Base-by-base conservation (phyloP, 371 early-diverging fungal genomes). In the Lichtheimia corymbifera region DNA sequence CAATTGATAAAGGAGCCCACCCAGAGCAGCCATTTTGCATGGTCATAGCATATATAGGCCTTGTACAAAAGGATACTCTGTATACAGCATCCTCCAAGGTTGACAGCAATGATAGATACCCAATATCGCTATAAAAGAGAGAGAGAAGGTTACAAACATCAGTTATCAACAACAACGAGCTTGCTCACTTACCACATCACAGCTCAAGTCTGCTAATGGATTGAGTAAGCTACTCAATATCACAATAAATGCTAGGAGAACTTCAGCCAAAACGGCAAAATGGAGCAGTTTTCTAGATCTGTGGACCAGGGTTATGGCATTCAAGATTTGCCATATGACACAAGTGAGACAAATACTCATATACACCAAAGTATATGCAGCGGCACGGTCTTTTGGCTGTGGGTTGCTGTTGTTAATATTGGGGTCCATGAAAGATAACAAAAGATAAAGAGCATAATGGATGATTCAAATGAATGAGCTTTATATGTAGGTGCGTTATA, bases 41-140 rank as follows among this genome's bases (percentile, higher is more conserved):
- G 65, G 24, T 74, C 67, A 52, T 80, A 68, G 53, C 80, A 80
- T 28, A 80, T 66, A 27, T 70, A 80, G 2, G 80, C 80, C 43
- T 80, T 80, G 61, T 80, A 80, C 3, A 80, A 61, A 20, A 80
- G 59, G 22, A 80, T 77, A 0, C 66, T 63, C 50, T 80, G 80
- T 22, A 80, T 66, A 54, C 71, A 69, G 47, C 73, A 69, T 30
- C 80, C 77, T 15, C 70, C 77, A 3, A 80, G 51, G 35, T 76
- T 73, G 18, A 80, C 70, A n/a, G 62, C n/a, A 28, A 74, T 62
- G 40, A 80, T 80, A 17, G 80, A 71, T 1, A 76, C 66, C 80
- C 77, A 76, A 45, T 74, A 80, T 17, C 80, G 61, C 80, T 80
- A 64, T 6, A n/a, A n/a, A n/a, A n/a, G 12, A 22, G 15, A 18